These are phyloP conservation scores for Floccularia luteovirens DNA, from an alignment of 768 basidiomycete genomes.

Conservation along the genomic window DNA sequence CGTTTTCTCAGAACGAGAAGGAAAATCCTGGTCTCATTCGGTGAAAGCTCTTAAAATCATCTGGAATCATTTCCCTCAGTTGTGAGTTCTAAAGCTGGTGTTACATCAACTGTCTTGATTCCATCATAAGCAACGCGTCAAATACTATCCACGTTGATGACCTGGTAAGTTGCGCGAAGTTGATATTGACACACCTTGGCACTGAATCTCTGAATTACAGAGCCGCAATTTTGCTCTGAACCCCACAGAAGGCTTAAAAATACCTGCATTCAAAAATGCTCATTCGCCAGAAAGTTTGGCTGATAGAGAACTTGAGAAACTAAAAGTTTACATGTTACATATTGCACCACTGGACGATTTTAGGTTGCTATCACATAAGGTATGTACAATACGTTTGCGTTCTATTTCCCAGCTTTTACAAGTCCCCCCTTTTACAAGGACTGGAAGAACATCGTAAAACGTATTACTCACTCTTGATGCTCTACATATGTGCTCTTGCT, in stretches of 20 bases:
- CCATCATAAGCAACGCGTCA: constrained; percentile 36
- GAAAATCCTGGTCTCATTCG: constrained; percentile 69
- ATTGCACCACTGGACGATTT: constrained; percentile 58
- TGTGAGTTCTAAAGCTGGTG: constrained; percentile 33
- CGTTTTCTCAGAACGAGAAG: constrained; percentile 69
- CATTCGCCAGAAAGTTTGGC: constrained; percentile 55
- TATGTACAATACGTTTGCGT: constrained; percentile 18
- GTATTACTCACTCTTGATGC: constrained; percentile 18
- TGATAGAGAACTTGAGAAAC: constrained; percentile 63
- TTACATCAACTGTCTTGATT: not conserved
- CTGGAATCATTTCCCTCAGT: constrained; percentile 83
- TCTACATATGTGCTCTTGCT: constrained; percentile 3
- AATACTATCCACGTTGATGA: constrained; percentile 91
- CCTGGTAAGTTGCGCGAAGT: constrained; percentile 34
- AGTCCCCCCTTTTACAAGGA: constrained; percentile 21
- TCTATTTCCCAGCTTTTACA: not conserved
- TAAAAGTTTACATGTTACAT: constrained; percentile 59
- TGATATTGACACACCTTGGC: not conserved
- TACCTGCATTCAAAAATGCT: constrained; percentile 74
- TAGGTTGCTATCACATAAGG: constrained; percentile 58
- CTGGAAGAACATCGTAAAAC: constrained; percentile 42
- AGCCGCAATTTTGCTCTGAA: constrained; percentile 87
- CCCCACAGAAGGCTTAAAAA: constrained; percentile 76
- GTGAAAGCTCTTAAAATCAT: constrained; percentile 82
- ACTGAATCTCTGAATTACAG: constrained; percentile 19